Base-by-base conservation (phyloP, 78 protist species). In the Dictyostelium brefeldianum region DNA sequence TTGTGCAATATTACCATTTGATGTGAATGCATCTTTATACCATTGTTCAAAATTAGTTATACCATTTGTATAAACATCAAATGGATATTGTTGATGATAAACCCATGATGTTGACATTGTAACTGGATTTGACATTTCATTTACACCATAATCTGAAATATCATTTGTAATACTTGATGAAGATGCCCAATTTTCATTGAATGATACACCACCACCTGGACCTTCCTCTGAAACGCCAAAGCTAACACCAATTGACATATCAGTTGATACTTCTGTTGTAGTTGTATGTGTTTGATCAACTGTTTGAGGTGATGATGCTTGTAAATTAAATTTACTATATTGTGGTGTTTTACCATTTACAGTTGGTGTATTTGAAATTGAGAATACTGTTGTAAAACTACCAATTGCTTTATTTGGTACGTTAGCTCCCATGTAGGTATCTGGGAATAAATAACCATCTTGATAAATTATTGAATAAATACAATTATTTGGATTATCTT, bases 81-180 rank as follows among this genome's bases (percentile, higher is more conserved):
- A 62, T 27, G 89, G 89, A 6, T 29, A 81, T 81, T 81, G 89
- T 65, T 81, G 89, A 50, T 81, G 89, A 20, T 29, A 81, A 9
- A 81, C 43, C 89, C 89, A 81, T 8, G 46, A 4, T 11, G 67
- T 81, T n/a, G 6, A 11, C 78, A 64, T 81, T 5, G 70, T 65
- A 2, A 50, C 20, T 18, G 89, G 79, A 67, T 81, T 48, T 14
- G 89, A 48, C 78, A 54, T 43, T 67, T 81, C 89, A 67, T 81
- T 50, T 4, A 81, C 65, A 48, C 89, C 89, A 36, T 50, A 81
- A 31, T 81, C 89, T 9, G 51, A n/a, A 31, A 81, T 57, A 5
- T 70, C 27, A 9, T 81, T 29, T 3, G 46, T 15, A 3, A 10
- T 18, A 29, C 43, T 46, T 0, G 57, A 9, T 7, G 69, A 20